Percentiles rank a stretch among this genome's conserved stretches.
These are phyloP conservation scores for Schizophyllum amplum DNA, from an alignment of 1,284 basidiomycete species.

Conservation along the genomic window DNA sequence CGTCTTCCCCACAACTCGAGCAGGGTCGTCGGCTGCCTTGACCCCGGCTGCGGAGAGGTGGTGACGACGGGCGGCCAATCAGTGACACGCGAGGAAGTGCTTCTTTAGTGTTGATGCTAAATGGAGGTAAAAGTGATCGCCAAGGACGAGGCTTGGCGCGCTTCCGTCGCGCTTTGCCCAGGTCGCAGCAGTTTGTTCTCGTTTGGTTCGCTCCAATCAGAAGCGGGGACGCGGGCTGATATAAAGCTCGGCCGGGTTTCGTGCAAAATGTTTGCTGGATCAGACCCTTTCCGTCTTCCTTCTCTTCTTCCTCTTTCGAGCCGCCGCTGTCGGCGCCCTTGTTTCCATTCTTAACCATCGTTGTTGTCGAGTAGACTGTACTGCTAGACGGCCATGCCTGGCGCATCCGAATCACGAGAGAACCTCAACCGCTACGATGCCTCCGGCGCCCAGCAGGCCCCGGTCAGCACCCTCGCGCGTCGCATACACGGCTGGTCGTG, in stretches of 20 bases:
- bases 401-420: neutral
- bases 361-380: neutral
- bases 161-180: neutral
- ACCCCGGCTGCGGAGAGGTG: no score
- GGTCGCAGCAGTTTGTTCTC: neutral
- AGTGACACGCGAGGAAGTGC: neutral
- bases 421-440: neutral
- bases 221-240: neutral
- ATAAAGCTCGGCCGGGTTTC: neutral
- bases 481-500: conserved; percentile 43
- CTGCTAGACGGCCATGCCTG: neutral
- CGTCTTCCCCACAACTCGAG: no score
- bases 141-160: neutral
- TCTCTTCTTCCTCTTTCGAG: neutral
- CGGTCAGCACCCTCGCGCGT: conserved; percentile 25
- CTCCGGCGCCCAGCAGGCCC: neutral
- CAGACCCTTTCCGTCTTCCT: neutral
- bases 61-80: neutral
- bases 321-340: neutral
- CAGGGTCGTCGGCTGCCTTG: no score
- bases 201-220: neutral
- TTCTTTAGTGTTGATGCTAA: neutral
- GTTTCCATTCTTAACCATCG: neutral
- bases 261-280: neutral
- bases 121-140: neutral